A percentile compares a stretch with the other conserved stretches of the same genome.
These are phyloP conservation scores for Candida boleticola DNA, from an alignment of 805 yeast species.

Conservation along the genomic window DNA sequence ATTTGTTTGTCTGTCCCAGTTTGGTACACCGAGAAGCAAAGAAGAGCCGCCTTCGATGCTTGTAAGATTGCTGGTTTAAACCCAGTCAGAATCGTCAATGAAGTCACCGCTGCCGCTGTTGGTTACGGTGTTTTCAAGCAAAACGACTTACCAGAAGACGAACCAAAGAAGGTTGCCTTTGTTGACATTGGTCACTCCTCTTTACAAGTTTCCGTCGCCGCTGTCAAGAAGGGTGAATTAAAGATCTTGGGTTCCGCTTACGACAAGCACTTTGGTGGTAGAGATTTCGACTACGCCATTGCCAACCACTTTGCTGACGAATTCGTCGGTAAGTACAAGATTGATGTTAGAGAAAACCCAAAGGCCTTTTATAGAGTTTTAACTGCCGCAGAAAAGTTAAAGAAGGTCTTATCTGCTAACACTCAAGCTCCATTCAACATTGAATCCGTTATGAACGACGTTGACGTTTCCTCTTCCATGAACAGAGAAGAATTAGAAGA, in stretches of 20 bases:
- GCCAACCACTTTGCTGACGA: slow-evolving; percentile 94
- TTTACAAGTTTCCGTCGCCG: slow-evolving; percentile 83
- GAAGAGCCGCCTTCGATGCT: slow-evolving; percentile 95
- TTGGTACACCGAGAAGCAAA: slow-evolving; percentile 96
- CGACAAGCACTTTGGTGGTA: slow-evolving; percentile 97
- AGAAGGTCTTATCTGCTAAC: slow-evolving; percentile 96
- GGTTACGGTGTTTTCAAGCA: slow-evolving; percentile 98
- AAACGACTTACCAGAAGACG: slow-evolving; percentile 91
- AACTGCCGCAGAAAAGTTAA: slow-evolving; percentile 87
- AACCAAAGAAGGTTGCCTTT: slow-evolving; percentile 85
- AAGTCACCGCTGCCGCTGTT: slow-evolving; percentile 97
- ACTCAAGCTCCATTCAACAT: slow-evolving; percentile 89
- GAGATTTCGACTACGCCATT: slow-evolving; percentile 91
- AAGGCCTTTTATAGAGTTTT: slow-evolving; percentile 94
- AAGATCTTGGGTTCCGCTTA: slow-evolving; percentile 88
- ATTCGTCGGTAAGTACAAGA: slow-evolving; percentile 88
- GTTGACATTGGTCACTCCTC: slow-evolving; percentile 97
- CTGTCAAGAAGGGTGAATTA: slow-evolving; percentile 95
- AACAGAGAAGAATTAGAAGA: slow-evolving; percentile 92
- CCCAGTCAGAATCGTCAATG: slow-evolving; percentile 98
- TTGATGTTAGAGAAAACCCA: slow-evolving; percentile 85
- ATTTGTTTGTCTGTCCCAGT: slow-evolving; percentile 94
- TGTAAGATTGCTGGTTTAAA: slow-evolving; percentile 94
- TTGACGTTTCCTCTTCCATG: slow-evolving; percentile 88
- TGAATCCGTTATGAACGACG: slow-evolving; percentile 96